Conservation (phyloP, 495 filamentous ascomycete species). For the Pseudomonodictys pantanalensis region DNA sequence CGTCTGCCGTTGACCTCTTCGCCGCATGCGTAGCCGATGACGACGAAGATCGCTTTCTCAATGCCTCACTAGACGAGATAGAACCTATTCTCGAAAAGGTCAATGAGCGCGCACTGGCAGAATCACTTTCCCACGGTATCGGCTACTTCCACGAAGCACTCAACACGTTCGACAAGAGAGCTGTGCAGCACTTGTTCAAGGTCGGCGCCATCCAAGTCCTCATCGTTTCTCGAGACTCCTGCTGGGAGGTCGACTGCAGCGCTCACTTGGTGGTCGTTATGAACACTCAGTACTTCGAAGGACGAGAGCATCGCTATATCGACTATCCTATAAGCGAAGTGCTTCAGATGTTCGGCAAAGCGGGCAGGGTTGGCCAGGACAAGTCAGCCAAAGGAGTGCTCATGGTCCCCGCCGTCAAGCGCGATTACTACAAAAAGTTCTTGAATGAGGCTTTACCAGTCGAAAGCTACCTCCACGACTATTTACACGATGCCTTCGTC, state of each 20-base stretch:
- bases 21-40: conserved; percentile 81
- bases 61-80: conserved; percentile 76
- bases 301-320: conserved; percentile 93
- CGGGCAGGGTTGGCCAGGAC: conserved; percentile 72
- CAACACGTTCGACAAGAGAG: conserved; percentile 81
- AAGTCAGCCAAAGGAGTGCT: conserved; percentile 83
- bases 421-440: conserved; percentile 99
- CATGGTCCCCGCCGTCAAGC: conserved; percentile 90
- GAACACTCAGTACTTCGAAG: conserved; percentile 99
- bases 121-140: conserved; percentile 91
- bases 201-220: conserved; percentile 92
- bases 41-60: conserved; percentile 89
- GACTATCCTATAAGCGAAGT: conserved; percentile 95
- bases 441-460: conserved; percentile 93
- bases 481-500: conserved; percentile 93
- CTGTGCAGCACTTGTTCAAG: conserved; percentile 85
- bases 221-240: conserved; percentile 88
- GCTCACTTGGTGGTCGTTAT: conserved; percentile 93
- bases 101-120: conserved; percentile 80
- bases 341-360: conserved; percentile 99
- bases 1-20: conserved; percentile 85
- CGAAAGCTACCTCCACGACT: conserved; percentile 87
- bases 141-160: conserved; percentile 97
- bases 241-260: conserved; percentile 88
- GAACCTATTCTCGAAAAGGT: conserved; percentile 75